Conservation (phyloP, 2,329 filamentous ascomycete genomes). For the Achaetomium macrosporum region DNA sequence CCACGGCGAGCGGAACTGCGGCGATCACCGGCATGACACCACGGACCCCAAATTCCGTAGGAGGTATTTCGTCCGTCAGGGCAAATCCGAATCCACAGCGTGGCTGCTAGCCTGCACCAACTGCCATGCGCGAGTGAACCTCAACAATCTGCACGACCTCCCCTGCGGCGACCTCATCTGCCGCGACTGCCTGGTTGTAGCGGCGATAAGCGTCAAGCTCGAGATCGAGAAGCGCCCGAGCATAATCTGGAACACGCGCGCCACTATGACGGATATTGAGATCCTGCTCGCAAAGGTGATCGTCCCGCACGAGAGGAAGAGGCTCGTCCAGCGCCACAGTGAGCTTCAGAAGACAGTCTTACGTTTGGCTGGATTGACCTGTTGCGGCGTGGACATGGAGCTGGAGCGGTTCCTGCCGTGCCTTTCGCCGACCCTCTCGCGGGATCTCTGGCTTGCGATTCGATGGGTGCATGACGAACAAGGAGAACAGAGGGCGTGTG, state of each 20-base stretch:
- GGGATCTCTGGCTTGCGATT: constrained; percentile 7
- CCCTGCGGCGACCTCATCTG: constrained; percentile 15
- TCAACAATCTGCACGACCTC: constrained; percentile 12
- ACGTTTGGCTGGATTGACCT: constrained; percentile 4
- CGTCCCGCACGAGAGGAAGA: background rate
- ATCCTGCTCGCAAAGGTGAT: too few relatives aligned
- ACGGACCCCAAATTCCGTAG: background rate
- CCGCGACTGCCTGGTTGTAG: constrained; percentile 3
- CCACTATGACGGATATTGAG: background rate
- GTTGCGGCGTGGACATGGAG: constrained; percentile 7
- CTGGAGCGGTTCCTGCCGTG: constrained; percentile 8
- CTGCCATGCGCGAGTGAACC: background rate
- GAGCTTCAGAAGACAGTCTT: background rate
- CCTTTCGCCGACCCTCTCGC: background rate
- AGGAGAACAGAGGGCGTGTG: constrained; percentile 3
- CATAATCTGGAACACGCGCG: background rate
- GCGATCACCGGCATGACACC: constrained; percentile 5
- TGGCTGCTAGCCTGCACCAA: constrained; percentile 3
- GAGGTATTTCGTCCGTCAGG: background rate
- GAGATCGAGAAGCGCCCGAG: background rate
- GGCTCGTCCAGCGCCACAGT: background rate
- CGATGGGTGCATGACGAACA: constrained; percentile 5
- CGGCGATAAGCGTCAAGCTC: background rate
- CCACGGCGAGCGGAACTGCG: constrained; percentile 7
- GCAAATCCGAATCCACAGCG: background rate